Evolutionary conservation across 345 rosid species (phyloP).

Genomic region (Brassica rapa): DNA sequence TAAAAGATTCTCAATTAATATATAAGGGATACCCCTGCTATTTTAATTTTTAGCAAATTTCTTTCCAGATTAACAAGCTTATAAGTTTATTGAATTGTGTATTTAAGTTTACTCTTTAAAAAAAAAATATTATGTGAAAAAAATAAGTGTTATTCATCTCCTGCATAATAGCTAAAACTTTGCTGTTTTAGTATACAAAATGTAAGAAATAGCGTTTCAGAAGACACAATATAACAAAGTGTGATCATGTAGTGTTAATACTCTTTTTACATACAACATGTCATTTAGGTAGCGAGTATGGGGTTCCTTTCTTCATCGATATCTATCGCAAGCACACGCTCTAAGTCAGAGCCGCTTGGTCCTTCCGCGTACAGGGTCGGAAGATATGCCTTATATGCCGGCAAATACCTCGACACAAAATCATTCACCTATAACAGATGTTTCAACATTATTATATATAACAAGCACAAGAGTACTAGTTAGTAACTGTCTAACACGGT

Average conservation of each 20-base stretch:
- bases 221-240: neutral
- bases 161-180: neutral
- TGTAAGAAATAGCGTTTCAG: neutral
- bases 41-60: neutral
- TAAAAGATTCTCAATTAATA: no score
- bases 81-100: neutral
- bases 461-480: neutral
- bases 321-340: slow-evolving; percentile 61
- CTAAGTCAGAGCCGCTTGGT: slow-evolving; percentile 78
- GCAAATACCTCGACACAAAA: slow-evolving; percentile 89
- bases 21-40: neutral
- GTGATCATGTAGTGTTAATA: neutral
- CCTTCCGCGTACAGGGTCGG: slow-evolving; percentile 84
- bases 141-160: neutral
- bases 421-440: slow-evolving; percentile 64
- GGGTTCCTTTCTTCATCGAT: slow-evolving; percentile 92
- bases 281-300: slow-evolving; percentile 41
- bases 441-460: neutral
- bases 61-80: neutral
- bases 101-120: no score
- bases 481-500: neutral
- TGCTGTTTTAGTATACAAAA: neutral
- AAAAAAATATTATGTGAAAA: neutral
- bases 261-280: slow-evolving; percentile 14
- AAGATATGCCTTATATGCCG: slow-evolving; percentile 90